Evolutionary conservation across 2,329 filamentous ascomycete genomes (phyloP), one percentile per base, ranked within the genome.

Genomic region (Fusarium vanettenii): DNA sequence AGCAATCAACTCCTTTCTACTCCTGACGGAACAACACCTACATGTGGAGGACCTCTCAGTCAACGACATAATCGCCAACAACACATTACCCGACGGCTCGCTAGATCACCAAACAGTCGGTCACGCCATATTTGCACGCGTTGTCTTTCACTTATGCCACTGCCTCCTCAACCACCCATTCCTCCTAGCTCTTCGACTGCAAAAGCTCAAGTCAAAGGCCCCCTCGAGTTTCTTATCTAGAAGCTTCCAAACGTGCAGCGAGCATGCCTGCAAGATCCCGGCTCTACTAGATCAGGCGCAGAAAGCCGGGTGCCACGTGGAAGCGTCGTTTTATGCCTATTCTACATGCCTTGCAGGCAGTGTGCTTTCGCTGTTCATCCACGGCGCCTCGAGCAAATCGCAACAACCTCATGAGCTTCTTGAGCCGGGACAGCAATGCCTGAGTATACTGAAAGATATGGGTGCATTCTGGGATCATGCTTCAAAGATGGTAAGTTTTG

Each of bases 91-190:
- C 14, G 55, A 66, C 31, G 64, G 64, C 5, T 41, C 50, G 7
- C 3, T 67, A 10, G 64, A 67, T 33, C 45, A 60, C 13, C 57
- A 67, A 18, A 39, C 35, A 10, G 35, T 61, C 5, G 67, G 67
- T 2, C 70, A 57, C 6, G 27, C 43, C 33, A 68, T 73, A 9
- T 73, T 73, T 41, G 33, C 70, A 10, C 67, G 60, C 0, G 67
- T 56, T 10, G 43, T 73, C 18, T 73, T 70, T 22, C 64, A 73
- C 31, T 52, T 73, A 22, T 70, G 60, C 22, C 62, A 73, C 52
- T 89, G 87, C 67, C 83, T 88, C 0, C 79, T 89, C 10, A 89
- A 89, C 57, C 87, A 89, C 69, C 87, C 87, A 0, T 82, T 89
- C n/a, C 77, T 89, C 5, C 76, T 89, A 3, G 87, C 86, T 1